Evolutionary conservation across 164 flowering plant species (phyloP), one percentile per base, ranked within the genome.

Genomic region (Euptelea pleiosperma): DNA sequence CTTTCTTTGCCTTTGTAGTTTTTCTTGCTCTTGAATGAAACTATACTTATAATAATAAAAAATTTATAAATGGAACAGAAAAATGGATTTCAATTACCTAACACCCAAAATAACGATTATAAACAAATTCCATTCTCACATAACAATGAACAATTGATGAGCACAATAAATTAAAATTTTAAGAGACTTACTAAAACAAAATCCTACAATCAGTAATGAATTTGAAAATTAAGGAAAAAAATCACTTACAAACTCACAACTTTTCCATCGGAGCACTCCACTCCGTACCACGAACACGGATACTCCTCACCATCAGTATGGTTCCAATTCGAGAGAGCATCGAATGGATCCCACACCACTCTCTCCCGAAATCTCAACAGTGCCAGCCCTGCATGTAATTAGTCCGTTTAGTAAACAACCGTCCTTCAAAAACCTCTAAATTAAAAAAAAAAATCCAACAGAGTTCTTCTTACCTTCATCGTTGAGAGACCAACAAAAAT

Each of bases 271-370:
- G 71, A 71, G 66, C 95, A 83, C 64, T 69, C 81, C 14, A 87
- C 79, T 0, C 94, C 88, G 42, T 60, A 69, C 94, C 90, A 87
- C 0, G 75, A 80, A 71, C 89, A 87, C 0, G 78, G 80, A 63
- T 65, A 58, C 39, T 40, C 29, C 26, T 62, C 76, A 51, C 69
- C 82, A 36, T 61, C 70, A 41, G 66, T 61, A 10, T 60, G 63
- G 2, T 61, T 69, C 93, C 89, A 86, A 69, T 64, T 72, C 28
- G 59, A 64, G 61, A 83, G 70, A 67, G 83, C 83, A n/a, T 78
- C 81, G 58, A 68, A 77, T 8, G 87, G 87, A 70, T 88, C 90
- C 52, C 52, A 24, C 24, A 22, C 8, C 5, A 4, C 47, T 43
- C 3, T 43, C 9, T n/a, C 18, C 22, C 18, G 9, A 18, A n/a